Percentiles rank a stretch among this genome's conserved stretches.
phyloP scores from a whole-genome alignment of 148 eudicot species.

The Tetragonia tetragonoides region DNA sequence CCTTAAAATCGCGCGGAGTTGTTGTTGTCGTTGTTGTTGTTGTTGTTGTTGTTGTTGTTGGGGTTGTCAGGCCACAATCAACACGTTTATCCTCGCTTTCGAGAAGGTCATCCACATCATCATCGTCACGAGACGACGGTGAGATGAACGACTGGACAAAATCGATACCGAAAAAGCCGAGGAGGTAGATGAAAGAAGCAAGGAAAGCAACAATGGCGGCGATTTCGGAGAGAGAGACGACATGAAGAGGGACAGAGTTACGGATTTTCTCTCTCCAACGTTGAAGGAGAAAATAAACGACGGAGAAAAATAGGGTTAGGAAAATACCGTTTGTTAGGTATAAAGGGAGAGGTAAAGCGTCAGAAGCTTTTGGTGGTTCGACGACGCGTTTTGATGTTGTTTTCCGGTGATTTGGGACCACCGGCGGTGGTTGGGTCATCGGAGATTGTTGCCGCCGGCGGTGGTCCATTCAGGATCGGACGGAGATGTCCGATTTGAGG shows the following conservation, averaged over 20 bases:
- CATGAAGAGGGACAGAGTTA: conserved; percentile 80
- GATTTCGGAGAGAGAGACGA: conserved; percentile 73
- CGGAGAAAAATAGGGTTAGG: conserved; percentile 79
- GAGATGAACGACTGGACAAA: conserved; percentile 61
- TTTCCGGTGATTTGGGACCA: conserved; percentile 15
- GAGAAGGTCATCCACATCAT: conserved; percentile 20
- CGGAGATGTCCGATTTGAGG: conserved; percentile 2
- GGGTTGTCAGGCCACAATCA: not conserved
- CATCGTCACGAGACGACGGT: conserved; percentile 24
- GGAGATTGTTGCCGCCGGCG: conserved; percentile 28
- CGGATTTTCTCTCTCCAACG: conserved; percentile 95
- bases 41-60: conserved; percentile 3
- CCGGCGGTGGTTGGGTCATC: conserved; percentile 6
- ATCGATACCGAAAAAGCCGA: conserved; percentile 85
- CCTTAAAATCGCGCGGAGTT: too few species aligned
- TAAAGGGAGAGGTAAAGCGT: conserved; percentile 69
- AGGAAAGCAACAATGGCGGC: conserved; percentile 59
- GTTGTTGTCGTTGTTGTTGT: conserved; percentile 13
- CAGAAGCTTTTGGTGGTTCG: conserved; percentile 52
- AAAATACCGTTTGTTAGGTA: conserved; percentile 75
- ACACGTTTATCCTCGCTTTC: not conserved
- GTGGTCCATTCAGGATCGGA: conserved; percentile 30
- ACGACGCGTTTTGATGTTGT: conserved; percentile 1
- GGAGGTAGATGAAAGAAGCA: conserved; percentile 76
- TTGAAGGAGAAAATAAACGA: conserved; percentile 70